These are phyloP conservation scores for Groenewaldozyma tartarivorans DNA, from an alignment of 805 yeast species.

Conservation along the genomic window DNA sequence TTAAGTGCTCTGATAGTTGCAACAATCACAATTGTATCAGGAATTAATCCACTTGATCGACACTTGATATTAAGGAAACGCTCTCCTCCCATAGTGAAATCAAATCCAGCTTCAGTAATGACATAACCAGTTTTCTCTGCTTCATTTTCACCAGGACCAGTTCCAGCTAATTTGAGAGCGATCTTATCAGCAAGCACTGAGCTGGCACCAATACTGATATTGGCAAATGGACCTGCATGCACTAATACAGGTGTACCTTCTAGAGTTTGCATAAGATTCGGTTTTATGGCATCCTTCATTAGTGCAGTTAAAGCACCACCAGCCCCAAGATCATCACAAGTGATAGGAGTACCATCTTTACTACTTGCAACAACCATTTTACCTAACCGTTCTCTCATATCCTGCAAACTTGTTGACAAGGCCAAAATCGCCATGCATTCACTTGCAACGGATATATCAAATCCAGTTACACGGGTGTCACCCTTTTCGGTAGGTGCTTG, in stretches of 20 bases:
- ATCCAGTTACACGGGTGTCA: constrained; percentile 75
- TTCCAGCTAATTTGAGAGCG: constrained; percentile 83
- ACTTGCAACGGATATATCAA: constrained; percentile 93
- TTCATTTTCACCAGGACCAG: constrained; percentile 35
- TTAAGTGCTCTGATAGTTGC: constrained; percentile 95
- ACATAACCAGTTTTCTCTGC: constrained; percentile 57
- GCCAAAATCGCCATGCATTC: constrained; percentile 96
- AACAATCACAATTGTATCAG: constrained; percentile 86
- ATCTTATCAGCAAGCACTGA: constrained; percentile 89
- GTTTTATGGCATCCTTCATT: constrained; percentile 91
- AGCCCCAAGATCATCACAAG: constrained; percentile 89
- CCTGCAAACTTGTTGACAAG: constrained; percentile 62
- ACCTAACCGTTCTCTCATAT: constrained; percentile 82
- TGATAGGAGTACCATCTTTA: constrained; percentile 65
- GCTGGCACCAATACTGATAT: constrained; percentile 93
- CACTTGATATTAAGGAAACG: constrained; percentile 93
- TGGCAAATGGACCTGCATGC: constrained; percentile 99
- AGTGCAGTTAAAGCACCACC: constrained; percentile 95
- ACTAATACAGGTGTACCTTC: constrained; percentile 97
- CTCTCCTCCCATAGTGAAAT: constrained; percentile 99
- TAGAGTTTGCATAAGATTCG: constrained; percentile 92
- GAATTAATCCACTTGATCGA: constrained; percentile 81
- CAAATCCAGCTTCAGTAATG: constrained; percentile 96
- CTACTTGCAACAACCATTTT: constrained; percentile 82
- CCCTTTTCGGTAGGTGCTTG: constrained; percentile 92